Evolutionary conservation across 139 green algal species (phyloP).

Genomic region (Chlorella sp.): DNA sequence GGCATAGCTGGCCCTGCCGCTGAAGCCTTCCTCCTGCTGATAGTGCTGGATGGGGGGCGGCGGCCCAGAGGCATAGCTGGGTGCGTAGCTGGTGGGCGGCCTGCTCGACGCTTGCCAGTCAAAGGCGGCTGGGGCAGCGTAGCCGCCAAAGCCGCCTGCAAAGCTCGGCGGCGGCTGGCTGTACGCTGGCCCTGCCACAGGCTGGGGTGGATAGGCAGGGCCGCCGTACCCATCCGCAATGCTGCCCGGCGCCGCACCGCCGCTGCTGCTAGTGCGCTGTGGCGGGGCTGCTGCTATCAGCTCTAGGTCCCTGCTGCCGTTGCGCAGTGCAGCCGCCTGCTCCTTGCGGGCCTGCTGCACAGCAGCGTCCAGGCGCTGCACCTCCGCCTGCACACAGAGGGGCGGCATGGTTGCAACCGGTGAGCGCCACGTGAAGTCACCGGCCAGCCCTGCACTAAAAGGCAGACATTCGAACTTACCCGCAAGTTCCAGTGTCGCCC

Average conservation of each 20-base stretch:
- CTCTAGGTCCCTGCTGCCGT: neutral
- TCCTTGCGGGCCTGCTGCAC: neutral
- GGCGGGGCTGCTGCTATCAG: neutral
- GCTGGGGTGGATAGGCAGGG: neutral
- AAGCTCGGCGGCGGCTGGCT: neutral
- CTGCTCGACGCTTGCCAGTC: too few species aligned
- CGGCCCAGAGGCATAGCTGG: too few species aligned
- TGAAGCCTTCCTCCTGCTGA: conserved; percentile 7
- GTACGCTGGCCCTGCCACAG: neutral
- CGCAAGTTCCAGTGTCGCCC: too few species aligned
- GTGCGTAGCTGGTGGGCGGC: too few species aligned
- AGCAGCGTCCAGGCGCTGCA: neutral
- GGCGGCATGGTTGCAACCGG: too few species aligned
- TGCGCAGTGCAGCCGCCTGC: neutral
- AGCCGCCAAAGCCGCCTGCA: too few species aligned
- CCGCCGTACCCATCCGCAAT: neutral
- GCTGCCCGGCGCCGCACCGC: neutral
- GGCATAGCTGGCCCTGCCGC: neutral
- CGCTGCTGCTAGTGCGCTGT: neutral
- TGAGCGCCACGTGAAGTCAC: too few species aligned
- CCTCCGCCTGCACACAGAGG: conserved; percentile 1
- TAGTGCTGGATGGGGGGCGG: neutral
- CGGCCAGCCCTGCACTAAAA: too few species aligned
- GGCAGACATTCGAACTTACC: too few species aligned
- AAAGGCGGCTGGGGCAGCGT: too few species aligned